phyloP scores from a whole-genome alignment of 164 flowering plant genomes.

The Aristolochia fimbriata region DNA sequence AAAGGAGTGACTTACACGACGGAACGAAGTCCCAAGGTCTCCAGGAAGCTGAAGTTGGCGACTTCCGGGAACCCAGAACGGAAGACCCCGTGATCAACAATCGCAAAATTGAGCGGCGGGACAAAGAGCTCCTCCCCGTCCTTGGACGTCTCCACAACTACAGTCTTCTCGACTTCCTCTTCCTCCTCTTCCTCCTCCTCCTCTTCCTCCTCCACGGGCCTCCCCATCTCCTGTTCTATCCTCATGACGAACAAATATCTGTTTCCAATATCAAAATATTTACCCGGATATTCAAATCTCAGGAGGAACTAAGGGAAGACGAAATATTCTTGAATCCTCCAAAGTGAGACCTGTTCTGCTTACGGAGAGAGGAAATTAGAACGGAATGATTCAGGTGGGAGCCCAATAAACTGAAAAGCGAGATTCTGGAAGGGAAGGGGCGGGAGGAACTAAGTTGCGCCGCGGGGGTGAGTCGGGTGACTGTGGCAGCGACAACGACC shows the following conservation, averaged over 20 bases:
- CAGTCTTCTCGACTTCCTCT: background rate
- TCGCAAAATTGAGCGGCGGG: constrained; percentile 84
- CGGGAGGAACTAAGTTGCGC: no score
- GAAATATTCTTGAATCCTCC: no score
- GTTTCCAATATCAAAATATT: background rate
- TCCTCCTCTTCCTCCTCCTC: constrained; percentile 5
- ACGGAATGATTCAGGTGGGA: no score
- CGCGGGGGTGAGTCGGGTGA: no score
- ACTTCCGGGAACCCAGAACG: constrained; percentile 87
- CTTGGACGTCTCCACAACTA: constrained; percentile 5
- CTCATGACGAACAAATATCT: constrained; percentile 7
- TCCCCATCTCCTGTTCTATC: constrained; percentile 15
- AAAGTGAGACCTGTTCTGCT: no score
- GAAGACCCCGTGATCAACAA: constrained; percentile 84
- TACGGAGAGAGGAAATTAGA: no score
- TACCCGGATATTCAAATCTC: background rate
- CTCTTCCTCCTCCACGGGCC: background rate
- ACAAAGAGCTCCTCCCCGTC: constrained; percentile 25
- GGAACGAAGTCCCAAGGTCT: constrained; percentile 72
- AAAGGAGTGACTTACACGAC: constrained; percentile 38
- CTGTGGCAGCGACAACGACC: no score
- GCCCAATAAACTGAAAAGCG: no score
- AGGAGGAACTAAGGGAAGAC: background rate
- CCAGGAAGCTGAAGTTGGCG: constrained; percentile 69
- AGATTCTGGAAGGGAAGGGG: no score